These are phyloP conservation scores for Ceratocystis destructans DNA, from an alignment of 2,329 filamentous ascomycete genomes.

Conservation along the genomic window DNA sequence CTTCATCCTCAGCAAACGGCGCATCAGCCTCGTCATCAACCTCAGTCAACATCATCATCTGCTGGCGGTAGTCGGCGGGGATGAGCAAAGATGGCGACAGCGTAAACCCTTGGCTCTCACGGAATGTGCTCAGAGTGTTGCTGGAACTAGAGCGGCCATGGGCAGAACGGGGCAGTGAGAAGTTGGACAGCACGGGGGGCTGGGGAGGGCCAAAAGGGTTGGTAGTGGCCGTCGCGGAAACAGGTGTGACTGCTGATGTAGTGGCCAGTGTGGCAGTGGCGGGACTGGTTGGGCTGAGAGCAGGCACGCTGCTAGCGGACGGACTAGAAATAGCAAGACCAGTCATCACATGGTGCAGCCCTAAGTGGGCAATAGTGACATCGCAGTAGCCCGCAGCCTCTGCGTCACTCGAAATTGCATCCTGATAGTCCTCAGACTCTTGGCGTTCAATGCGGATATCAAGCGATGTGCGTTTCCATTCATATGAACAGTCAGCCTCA, in stretches of 20 bases:
- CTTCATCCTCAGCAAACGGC: constrained; percentile 14
- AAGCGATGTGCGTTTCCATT: constrained; percentile 47
- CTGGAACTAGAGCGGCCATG: constrained; percentile 32
- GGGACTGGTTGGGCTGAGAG: constrained; percentile 37
- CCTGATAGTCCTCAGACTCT: constrained; percentile 16
- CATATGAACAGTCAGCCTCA: constrained; percentile 52
- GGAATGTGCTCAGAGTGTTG: constrained; percentile 37
- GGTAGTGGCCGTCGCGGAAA: constrained; percentile 19
- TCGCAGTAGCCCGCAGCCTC: constrained; percentile 1
- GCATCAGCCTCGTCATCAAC: constrained; percentile 19
- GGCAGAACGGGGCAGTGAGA: constrained; percentile 36
- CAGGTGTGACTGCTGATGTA: constrained; percentile 22
- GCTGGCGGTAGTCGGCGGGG: constrained; percentile 39
- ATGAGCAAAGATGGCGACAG: constrained; percentile 50
- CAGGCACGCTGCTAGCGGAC: constrained; percentile 34
- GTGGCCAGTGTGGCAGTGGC: constrained; percentile 9
- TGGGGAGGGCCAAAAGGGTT: constrained; percentile 35
- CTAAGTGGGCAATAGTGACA: constrained; percentile 25
- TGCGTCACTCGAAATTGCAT: neutral
- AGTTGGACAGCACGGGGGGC: constrained; percentile 32
- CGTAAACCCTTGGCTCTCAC: constrained; percentile 45
- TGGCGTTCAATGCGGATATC: constrained; percentile 27
- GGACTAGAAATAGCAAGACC: constrained; percentile 15
- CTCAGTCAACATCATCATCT: constrained; percentile 16
- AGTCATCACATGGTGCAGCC: constrained; percentile 18